Evolutionary conservation across 257 asterid species (phyloP).

Genomic region (Penstemon newberryi): DNA sequence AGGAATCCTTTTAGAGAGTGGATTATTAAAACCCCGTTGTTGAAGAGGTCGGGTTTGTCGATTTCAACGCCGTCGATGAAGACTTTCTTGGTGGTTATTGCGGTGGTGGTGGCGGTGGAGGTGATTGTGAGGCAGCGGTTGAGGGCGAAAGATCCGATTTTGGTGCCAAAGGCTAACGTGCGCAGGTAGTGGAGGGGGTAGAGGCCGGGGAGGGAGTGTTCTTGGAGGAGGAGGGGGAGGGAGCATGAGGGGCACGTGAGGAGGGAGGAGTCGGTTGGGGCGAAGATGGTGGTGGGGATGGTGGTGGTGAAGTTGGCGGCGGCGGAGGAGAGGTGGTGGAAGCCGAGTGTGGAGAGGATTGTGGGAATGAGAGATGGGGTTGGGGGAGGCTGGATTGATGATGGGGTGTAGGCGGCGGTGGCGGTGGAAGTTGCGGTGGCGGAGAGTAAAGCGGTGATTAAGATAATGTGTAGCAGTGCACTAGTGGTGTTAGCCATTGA

Average conservation of each 20-base stretch:
- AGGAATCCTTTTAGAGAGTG: conserved; percentile 67
- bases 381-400: neutral
- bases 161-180: conserved; percentile 62
- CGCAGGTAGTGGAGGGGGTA: conserved; percentile 63
- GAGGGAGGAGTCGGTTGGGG: conserved; percentile 63
- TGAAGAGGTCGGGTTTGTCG: conserved; percentile 60
- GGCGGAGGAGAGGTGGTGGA: conserved; percentile 46
- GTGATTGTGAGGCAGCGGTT: conserved; percentile 75
- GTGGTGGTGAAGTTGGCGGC: conserved; percentile 38
- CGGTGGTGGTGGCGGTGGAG: conserved; percentile 34
- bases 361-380: conserved; percentile 30
- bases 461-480: too few relatives aligned
- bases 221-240: conserved; percentile 61
- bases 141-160: conserved; percentile 51
- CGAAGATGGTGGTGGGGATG: conserved; percentile 71
- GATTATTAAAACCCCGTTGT: conserved; percentile 59
- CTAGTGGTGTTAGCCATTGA: too few relatives aligned
- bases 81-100: conserved; percentile 31
- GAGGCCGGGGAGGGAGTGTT: conserved; percentile 69
- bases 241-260: conserved; percentile 76
- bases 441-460: too few relatives aligned
- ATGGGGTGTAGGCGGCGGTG: conserved; percentile 18
- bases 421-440: conserved; percentile 4
- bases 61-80: conserved; percentile 72
- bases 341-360: conserved; percentile 60